Evolutionary conservation across 164 flowering plant genomes (phyloP), one percentile per base, ranked within the genome.

Genomic region (Euptelea pleiosperma): DNA sequence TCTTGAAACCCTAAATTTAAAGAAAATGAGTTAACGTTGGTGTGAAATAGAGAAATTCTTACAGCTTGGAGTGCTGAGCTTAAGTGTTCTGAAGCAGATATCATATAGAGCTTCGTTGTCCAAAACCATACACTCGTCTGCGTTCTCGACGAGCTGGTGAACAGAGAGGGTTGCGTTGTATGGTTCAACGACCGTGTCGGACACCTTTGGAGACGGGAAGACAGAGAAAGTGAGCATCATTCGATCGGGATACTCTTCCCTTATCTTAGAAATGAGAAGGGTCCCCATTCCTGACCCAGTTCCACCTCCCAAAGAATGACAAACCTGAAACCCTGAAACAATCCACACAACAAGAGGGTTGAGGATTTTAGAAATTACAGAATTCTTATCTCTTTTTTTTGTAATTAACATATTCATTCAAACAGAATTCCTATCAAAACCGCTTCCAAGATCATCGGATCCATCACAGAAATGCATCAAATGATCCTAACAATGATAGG

Each of bases 241-340:
- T 9, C 80, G 61, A 44, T 76, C 80, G 0, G 80, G 77, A 45
- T 76, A 75, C 40, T 75, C 79, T 62, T 75, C 79, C 46, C 79
- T 59, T 44, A 75, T 75, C 62, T 75, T 75, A 0, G 80, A 76
- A 4, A 76, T 73, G 1, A 76, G 56, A 8, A 76, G 73, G 2
- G 77, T 77, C 33, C 80, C 80, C 80, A 77, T 77, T 35, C 80
- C 80, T 19, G 80, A 77, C 3, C 80, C 80, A 35, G 80, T 76
- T 14, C 81, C 81, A 62, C 81, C 81, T 61, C 81, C 78, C 73
- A 77, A 55, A 11, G 81, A 77, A 43, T 77, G 81, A 43, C 81
- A 77, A 0, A 77, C 78, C 60, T 77, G 81, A 47, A 77, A 77
- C 31, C 81, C 77, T 70, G 61, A 30, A 46, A 11, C n/a, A 31